Percentiles rank a stretch among this genome's conserved stretches.
Evolutionary conservation across 805 yeast genomes (phyloP).

Genomic region (Candida michaelii): DNA sequence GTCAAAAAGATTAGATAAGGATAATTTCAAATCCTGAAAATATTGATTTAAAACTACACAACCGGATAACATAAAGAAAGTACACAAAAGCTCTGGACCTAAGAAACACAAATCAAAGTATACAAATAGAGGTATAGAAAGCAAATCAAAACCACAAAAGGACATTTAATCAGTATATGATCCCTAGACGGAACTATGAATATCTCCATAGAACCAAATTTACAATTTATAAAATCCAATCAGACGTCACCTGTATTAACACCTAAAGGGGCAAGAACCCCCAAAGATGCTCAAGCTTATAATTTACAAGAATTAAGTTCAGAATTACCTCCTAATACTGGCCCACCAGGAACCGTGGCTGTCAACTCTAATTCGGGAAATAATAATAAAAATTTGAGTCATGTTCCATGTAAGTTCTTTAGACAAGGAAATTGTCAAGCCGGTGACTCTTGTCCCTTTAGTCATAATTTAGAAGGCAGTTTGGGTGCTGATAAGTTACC

Average conservation of each 20-base stretch:
- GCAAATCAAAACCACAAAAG: not conserved
- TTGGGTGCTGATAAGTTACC: constrained; percentile 56
- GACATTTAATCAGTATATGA: not conserved
- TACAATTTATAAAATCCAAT: constrained; percentile 5
- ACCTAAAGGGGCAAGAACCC: constrained; percentile 2
- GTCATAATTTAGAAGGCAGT: constrained; percentile 67
- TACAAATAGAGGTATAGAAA: not conserved
- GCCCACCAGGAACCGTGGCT: constrained; percentile 31
- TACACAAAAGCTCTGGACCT: too few relatives aligned
- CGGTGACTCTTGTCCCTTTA: constrained; percentile 87
- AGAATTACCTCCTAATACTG: constrained; percentile 37
- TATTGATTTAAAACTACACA: not conserved
- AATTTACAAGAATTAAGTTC: constrained; percentile 17
- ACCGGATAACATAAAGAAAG: too few relatives aligned
- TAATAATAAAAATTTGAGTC: constrained; percentile 61
- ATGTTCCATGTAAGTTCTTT: constrained; percentile 95
- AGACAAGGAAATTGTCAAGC: constrained; percentile 95
- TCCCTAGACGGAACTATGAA: constrained; percentile 5
- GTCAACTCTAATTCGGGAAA: constrained; percentile 15
- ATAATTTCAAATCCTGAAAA: constrained; percentile 8
- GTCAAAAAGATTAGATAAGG: constrained; percentile 12
- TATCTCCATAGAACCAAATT: constrained; percentile 11
- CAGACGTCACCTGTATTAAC: not conserved
- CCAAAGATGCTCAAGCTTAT: constrained; percentile 14
- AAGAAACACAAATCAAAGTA: not conserved